Percentiles rank a stretch among this genome's conserved stretches.
Conservation (phyloP, 345 rosid species). For the Boechera divaricarpa region DNA sequence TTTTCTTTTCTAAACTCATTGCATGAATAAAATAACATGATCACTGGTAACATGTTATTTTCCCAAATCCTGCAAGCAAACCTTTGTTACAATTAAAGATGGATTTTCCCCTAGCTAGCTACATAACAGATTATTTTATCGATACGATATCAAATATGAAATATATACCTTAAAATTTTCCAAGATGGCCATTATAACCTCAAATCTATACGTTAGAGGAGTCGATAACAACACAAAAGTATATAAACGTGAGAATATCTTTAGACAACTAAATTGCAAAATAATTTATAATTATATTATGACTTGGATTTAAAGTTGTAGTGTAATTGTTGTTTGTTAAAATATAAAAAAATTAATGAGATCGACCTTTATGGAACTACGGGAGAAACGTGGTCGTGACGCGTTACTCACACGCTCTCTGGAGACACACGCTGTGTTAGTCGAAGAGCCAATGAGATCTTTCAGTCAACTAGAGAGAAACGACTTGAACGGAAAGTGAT, state of each 20-base stretch:
- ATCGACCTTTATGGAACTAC: too few relatives aligned
- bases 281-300: too few relatives aligned
- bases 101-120: background rate
- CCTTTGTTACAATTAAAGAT: background rate
- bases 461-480: background rate
- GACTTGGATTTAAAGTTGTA: too few relatives aligned
- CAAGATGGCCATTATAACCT: background rate
- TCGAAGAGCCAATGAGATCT: background rate
- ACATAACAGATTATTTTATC: background rate
- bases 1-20: background rate
- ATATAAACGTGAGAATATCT: background rate
- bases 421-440: slow-evolving; percentile 4
- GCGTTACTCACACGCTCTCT: slow-evolving; percentile 19
- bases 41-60: background rate
- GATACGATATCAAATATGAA: background rate
- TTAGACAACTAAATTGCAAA: background rate
- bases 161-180: background rate
- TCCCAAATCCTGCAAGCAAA: background rate
- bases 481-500: background rate
- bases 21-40: background rate
- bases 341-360: too few relatives aligned
- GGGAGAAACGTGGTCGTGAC: background rate
- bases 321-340: too few relatives aligned
- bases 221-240: background rate
- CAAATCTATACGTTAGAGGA: too few relatives aligned